Evolutionary conservation across 2,329 filamentous ascomycete genomes (phyloP).

Genomic region (Raffaelea albimanens): DNA sequence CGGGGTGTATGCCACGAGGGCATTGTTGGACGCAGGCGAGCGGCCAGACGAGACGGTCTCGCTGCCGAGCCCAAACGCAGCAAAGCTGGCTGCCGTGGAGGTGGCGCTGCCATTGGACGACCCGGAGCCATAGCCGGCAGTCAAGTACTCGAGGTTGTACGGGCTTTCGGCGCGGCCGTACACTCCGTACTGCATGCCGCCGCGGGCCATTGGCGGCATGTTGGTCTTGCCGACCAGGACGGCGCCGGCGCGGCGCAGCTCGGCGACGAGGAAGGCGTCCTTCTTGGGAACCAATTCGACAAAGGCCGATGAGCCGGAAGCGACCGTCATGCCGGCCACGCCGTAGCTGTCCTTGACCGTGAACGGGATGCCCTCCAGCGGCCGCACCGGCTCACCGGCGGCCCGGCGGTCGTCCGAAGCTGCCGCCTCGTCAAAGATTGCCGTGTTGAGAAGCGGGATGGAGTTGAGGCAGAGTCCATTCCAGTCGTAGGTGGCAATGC

Average conservation of each 20-base stretch:
- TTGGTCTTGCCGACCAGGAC: neutral
- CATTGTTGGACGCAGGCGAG: conserved; percentile 31
- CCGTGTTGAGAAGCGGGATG: too few relatives aligned
- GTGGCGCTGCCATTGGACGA: neutral
- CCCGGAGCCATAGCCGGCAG: neutral
- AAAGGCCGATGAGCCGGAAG: neutral
- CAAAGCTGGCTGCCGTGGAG: neutral
- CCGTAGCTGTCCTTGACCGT: neutral
- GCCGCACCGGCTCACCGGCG: too few relatives aligned
- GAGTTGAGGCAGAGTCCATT: too few relatives aligned
- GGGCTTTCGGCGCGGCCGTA: neutral
- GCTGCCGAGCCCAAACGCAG: neutral
- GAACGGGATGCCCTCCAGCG: too few relatives aligned
- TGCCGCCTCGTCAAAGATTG: too few relatives aligned
- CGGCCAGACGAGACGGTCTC: conserved; percentile 1
- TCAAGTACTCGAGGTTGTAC: neutral
- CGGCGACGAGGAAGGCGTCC: neutral
- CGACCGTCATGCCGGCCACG: neutral
- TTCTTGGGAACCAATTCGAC: neutral
- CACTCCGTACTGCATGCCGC: too few relatives aligned
- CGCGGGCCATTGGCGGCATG: neutral
- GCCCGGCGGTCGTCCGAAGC: too few relatives aligned
- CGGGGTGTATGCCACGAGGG: conserved; percentile 44
- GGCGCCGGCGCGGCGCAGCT: neutral
- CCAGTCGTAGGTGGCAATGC: too few relatives aligned